Conservation (phyloP, 345 rosid genomes). For the Citrus hindsii region DNA sequence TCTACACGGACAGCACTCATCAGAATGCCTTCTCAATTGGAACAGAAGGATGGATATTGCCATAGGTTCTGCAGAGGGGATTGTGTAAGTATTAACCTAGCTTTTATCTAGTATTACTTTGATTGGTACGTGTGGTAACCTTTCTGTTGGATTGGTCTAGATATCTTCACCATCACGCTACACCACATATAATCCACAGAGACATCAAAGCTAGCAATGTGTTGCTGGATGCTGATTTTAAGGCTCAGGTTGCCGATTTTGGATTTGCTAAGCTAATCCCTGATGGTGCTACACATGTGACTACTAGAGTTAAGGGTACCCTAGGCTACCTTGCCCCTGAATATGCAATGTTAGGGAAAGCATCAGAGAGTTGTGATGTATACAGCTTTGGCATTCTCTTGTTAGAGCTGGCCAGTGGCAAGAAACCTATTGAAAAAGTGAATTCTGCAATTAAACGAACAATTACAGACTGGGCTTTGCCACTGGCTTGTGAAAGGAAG, state of each 20-base stretch:
- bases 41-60: conserved; percentile 80
- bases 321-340: conserved; percentile 83
- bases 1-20: conserved; percentile 93
- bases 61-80: conserved; percentile 89
- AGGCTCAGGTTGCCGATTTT: conserved; percentile 80
- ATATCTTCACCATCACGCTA: conserved; percentile 89
- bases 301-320: conserved; percentile 79
- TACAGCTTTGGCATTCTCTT: conserved; percentile 79
- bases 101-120: neutral
- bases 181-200: conserved; percentile 76
- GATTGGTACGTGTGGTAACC: conserved; percentile 7
- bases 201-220: conserved; percentile 84
- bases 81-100: conserved; percentile 50
- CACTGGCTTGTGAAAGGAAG: conserved; percentile 49
- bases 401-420: conserved; percentile 73
- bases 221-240: conserved; percentile 61
- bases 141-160: conserved; percentile 34
- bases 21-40: conserved; percentile 93
- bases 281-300: conserved; percentile 77
- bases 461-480: conserved; percentile 68
- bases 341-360: conserved; percentile 77
- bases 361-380: conserved; percentile 77
- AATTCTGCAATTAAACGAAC: conserved; percentile 33
- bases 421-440: conserved; percentile 54
- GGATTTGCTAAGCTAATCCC: conserved; percentile 77